These are phyloP conservation scores for Rhododendron mucronatum DNA, from an alignment of 148 eudicot species.

Conservation along the genomic window DNA sequence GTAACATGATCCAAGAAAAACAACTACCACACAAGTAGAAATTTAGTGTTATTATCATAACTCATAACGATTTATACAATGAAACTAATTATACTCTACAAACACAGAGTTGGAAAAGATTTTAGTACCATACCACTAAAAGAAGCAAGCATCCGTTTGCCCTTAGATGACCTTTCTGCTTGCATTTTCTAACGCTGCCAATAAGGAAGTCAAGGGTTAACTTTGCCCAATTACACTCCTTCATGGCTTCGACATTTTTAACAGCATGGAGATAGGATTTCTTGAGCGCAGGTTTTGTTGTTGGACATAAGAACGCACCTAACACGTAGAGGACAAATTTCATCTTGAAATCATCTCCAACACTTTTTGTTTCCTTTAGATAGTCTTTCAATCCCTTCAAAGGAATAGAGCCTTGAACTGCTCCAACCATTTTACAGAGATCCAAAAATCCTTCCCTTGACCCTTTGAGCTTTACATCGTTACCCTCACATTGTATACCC, in stretches of 20 bases:
- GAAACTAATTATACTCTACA: too few species aligned
- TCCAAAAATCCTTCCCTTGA: background rate
- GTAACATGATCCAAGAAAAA: too few species aligned
- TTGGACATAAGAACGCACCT: background rate
- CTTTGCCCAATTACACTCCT: too few species aligned
- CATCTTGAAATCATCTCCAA: background rate
- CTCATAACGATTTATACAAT: too few species aligned
- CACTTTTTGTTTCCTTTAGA: background rate
- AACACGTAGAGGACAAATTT: background rate
- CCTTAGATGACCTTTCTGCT: background rate
- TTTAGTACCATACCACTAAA: background rate
- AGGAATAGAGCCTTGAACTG: background rate
- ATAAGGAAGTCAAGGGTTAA: background rate
- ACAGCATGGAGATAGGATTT: too few species aligned
- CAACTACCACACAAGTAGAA: too few species aligned
- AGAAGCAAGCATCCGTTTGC: background rate
- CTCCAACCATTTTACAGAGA: background rate
- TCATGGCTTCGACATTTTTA: too few species aligned
- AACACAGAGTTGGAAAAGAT: background rate
- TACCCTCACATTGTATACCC: background rate
- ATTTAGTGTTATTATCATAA: too few species aligned
- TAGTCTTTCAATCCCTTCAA: background rate
- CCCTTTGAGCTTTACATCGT: background rate
- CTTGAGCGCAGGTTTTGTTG: too few species aligned
- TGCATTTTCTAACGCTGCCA: background rate